Evolutionary conservation across 331 rosid genomes (phyloP).

Genomic region (Rhamnella rubrinervis): DNA sequence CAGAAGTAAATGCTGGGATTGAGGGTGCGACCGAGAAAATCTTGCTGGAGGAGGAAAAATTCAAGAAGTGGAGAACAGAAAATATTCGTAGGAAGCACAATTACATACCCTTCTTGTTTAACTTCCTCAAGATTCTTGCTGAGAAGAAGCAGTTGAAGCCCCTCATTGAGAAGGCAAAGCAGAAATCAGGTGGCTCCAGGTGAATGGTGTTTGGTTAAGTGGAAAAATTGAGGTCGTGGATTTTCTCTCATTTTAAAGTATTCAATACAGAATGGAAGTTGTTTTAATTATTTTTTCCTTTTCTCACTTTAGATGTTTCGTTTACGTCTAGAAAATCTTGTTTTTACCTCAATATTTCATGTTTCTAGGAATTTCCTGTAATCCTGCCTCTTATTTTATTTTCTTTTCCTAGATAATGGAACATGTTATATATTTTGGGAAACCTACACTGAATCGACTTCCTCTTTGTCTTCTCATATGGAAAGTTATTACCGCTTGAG

Average conservation of each 20-base stretch:
- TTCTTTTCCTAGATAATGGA: too few relatives aligned
- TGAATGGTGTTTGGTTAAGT: slow-evolving; percentile 32
- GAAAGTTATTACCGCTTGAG: too few relatives aligned
- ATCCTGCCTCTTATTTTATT: neutral
- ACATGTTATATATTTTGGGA: too few relatives aligned
- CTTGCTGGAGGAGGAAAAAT: slow-evolving; percentile 87
- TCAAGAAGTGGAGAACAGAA: slow-evolving; percentile 87
- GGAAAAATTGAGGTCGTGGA: neutral
- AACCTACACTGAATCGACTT: too few relatives aligned
- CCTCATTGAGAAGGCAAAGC: slow-evolving; percentile 93
- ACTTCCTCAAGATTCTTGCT: slow-evolving; percentile 90
- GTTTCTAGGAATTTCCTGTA: neutral
- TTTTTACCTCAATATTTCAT: neutral
- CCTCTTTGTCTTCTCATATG: too few relatives aligned
- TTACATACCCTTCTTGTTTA: slow-evolving; percentile 89
- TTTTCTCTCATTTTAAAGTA: neutral
- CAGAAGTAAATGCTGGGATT: slow-evolving; percentile 86
- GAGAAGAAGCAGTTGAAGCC: slow-evolving; percentile 98
- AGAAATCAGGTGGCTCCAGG: slow-evolving; percentile 43
- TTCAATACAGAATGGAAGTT: neutral
- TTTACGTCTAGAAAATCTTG: neutral
- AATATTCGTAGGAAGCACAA: slow-evolving; percentile 93
- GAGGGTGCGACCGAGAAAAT: slow-evolving; percentile 91
- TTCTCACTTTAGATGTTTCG: neutral
- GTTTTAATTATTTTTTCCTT: neutral